Base-by-base conservation (phyloP, 1,284 basidiomycete genomes). In the Ceratobasidium sp. region DNA sequence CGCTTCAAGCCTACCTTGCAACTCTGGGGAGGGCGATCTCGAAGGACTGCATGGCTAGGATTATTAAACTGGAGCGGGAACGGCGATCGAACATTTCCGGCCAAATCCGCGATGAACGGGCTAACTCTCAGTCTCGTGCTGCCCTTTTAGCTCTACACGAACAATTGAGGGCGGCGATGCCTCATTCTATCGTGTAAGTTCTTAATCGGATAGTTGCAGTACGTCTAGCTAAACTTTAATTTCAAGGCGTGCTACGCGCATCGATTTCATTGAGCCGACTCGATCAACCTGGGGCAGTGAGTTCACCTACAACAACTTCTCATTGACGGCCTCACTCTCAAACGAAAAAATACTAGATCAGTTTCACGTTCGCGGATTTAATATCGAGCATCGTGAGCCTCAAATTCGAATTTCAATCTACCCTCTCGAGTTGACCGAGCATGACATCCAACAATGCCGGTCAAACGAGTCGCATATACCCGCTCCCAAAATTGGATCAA, bases 371-470 rank as follows among this genome's bases (percentile, higher is more conserved):
- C 52, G 61, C 8, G 49, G 34, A 2, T 4, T 32, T 19, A 40
- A 11, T 1, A 37, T 56, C 29, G 25, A 1, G 43, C 61, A 54
- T 22, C 73, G 29, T n/a, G 49, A 43, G 34, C 37, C 73, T 25
- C 62, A 34, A 29, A 75, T 22, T 43, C 37, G 62, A 37, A 32
- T 49, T 37, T 62, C 40, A 2, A 43, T 77, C 1, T 76, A 74
- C 49, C 61, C 78, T 1, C 34, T 78, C 7, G 76, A 75, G 37
- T 34, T 77, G 22, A 71, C 76, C n/a, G 76, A 78, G 40, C 32
- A 64, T n/a, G 78, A 78, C n/a, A 66, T 44, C 44, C 65, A 64
- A 25, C 43, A 65, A 46, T 56, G 73, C 29, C 52, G 61, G 32
- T 65, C 70, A 40, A 57, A 78, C 32, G 76, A 56, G n/a, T 46